Conservation (phyloP, 306 rosid species). For the Pachyrhizus erosus region DNA sequence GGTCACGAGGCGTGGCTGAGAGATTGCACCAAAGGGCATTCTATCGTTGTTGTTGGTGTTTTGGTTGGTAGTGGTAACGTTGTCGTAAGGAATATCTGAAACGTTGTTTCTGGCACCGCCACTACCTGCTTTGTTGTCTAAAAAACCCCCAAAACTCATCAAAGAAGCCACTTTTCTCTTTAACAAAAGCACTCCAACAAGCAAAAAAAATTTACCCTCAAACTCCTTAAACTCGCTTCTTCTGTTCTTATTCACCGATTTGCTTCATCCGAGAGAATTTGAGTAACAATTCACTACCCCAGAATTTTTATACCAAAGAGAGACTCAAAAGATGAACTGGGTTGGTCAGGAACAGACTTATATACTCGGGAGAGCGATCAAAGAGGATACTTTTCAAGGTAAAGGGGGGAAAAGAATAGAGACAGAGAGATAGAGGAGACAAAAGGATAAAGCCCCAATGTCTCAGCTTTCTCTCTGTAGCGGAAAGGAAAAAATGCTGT, state of each 20-base stretch:
- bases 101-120: constrained; percentile 73
- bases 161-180: constrained; percentile 49
- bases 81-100: constrained; percentile 65
- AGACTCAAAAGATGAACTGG: constrained; percentile 24
- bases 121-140: constrained; percentile 69
- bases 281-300: constrained; percentile 21
- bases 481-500: neutral
- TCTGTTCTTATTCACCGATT: constrained; percentile 12
- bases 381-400: constrained; percentile 35
- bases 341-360: constrained; percentile 29
- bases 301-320: constrained; percentile 3
- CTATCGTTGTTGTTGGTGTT: constrained; percentile 39
- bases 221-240: neutral
- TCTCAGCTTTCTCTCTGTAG: constrained; percentile 61
- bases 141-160: constrained; percentile 97
- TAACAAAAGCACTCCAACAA: neutral
- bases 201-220: neutral
- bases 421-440: constrained; percentile 68
- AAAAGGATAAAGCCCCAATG: constrained; percentile 59
- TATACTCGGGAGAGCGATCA: constrained; percentile 16
- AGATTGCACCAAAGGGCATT: constrained; percentile 76
- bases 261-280: constrained; percentile 7
- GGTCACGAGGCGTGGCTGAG: constrained; percentile 75
- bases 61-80: constrained; percentile 23
- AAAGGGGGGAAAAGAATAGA: neutral